Base-by-base conservation (phyloP, 1,284 basidiomycete genomes). In the Leccinum angustisporum region DNA sequence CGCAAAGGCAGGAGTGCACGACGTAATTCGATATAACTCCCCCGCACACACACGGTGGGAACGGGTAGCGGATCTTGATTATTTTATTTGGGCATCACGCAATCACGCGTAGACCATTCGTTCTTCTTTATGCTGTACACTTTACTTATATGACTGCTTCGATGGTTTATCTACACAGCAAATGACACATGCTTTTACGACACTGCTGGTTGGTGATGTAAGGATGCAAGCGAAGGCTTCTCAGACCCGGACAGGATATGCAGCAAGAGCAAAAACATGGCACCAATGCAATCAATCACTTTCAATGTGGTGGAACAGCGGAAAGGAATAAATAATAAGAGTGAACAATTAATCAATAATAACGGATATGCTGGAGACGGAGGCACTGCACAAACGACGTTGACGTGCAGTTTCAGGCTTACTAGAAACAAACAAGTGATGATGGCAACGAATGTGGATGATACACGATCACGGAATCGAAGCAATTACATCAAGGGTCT, bases 1-100 rank as follows among this genome's bases (percentile, higher is more conserved):
- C 86, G 84, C 72, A 88, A 89, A 71, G 92, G 92, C 7, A 81
- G 84, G 67, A 90, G 89, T 69, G 88, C 85, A 31, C 80, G 91
- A 59, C 81, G 91, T 58, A 93, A 94, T 72, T 92, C 92, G 4
- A 82, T 86, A 43, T 86, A 63, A 71, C 18, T 48, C 21, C 8
- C 9, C 40, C 38, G 2, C 16, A 4, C 14, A 14, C 16, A 13
- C 2, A 13, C 16, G 38, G 31, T 34, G 33, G 43, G 8, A 38
- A n/a, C 25, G 5, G 31, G 8, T 25, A 18, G 25, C 6, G 13
- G 25, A 43, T 54, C 53, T 53, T 34, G 18, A 54, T 33, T 9
- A 16, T 40, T 33, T 50, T 46, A 10, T 51, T 6, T 33, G 2
- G 38, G 5, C 7, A 18, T 46, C 43, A 46, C 25, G 7, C 18